These are phyloP conservation scores for Mollisia scopiformis DNA, from an alignment of 2,329 filamentous ascomycete genomes.

Conservation along the genomic window DNA sequence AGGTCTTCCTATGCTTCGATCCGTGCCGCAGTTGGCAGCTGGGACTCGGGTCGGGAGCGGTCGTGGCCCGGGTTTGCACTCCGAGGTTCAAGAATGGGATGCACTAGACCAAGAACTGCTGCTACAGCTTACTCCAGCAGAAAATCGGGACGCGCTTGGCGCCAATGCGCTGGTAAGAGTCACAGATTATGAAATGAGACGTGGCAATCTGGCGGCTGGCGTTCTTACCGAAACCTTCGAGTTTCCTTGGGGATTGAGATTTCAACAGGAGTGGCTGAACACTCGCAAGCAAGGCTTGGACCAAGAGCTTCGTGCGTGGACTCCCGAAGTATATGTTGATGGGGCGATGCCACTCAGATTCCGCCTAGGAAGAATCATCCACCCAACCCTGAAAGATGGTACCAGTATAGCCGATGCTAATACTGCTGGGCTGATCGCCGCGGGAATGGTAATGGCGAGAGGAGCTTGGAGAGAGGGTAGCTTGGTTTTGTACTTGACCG, in stretches of 20 bases:
- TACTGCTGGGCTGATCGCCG: too few relatives aligned
- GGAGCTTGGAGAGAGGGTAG: not conserved
- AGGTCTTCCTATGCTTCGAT: not conserved
- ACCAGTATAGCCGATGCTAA: too few relatives aligned
- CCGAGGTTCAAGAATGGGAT: not conserved
- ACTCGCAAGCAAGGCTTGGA: too few relatives aligned
- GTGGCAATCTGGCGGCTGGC: not conserved
- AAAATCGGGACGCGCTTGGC: not conserved
- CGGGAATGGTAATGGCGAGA: too few relatives aligned
- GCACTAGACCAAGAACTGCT: not conserved
- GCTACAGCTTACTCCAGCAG: not conserved
- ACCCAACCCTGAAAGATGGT: too few relatives aligned
- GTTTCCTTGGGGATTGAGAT: not conserved
- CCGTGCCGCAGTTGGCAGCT: not conserved
- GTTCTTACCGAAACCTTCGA: not conserved
- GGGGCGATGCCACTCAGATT: not conserved
- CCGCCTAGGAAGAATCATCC: not conserved
- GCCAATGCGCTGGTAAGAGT: not conserved
- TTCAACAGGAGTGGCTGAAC: not conserved
- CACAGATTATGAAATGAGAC: not conserved
- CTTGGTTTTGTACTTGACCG: not conserved
- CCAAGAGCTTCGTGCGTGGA: too few relatives aligned
- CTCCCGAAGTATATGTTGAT: too few relatives aligned
- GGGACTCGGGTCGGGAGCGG: too few relatives aligned
- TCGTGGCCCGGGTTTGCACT: too few relatives aligned